Conservation (phyloP, 2,329 filamentous ascomycete genomes). For the Cladophialophora yegresii region DNA sequence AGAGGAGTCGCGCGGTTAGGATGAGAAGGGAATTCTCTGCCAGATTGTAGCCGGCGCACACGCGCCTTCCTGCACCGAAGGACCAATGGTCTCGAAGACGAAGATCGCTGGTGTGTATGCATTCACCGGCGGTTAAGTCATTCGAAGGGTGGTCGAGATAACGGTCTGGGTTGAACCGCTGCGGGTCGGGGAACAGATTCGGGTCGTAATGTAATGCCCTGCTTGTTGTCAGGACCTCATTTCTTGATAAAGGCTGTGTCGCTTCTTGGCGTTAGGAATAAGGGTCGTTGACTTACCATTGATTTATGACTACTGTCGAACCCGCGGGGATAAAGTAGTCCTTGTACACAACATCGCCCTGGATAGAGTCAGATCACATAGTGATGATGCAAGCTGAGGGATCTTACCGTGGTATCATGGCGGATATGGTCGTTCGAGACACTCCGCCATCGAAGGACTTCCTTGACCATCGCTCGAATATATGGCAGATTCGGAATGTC, state of each 20-base stretch:
- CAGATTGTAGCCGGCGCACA: slow-evolving; percentile 51
- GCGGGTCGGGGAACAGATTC: slow-evolving; percentile 34
- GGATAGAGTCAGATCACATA: slow-evolving; percentile 23
- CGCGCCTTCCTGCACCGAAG: slow-evolving; percentile 48
- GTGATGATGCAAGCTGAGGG: background rate
- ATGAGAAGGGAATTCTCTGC: slow-evolving; percentile 54
- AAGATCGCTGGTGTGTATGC: slow-evolving; percentile 2
- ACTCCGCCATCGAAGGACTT: slow-evolving; percentile 40
- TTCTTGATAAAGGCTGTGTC: background rate
- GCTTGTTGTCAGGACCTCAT: background rate
- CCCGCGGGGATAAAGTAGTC: slow-evolving; percentile 42
- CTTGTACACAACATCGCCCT: slow-evolving; percentile 40
- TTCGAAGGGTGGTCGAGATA: slow-evolving; percentile 23
- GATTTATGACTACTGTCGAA: slow-evolving; percentile 43
- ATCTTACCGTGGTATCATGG: slow-evolving; percentile 31
- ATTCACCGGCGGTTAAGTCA: slow-evolving; percentile 37
- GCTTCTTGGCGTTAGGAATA: background rate
- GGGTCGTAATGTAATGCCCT: slow-evolving; percentile 51
- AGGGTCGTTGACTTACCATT: slow-evolving; percentile 33
- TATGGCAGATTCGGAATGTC: slow-evolving; percentile 38
- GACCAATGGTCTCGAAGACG: slow-evolving; percentile 14
- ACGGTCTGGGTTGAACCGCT: slow-evolving; percentile 42
- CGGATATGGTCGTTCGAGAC: slow-evolving; percentile 33
- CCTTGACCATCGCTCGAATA: slow-evolving; percentile 39
- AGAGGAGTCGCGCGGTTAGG: slow-evolving; percentile 46